Conservation (phyloP, 441 rosid genomes). For the Brassica hybrid region DNA sequence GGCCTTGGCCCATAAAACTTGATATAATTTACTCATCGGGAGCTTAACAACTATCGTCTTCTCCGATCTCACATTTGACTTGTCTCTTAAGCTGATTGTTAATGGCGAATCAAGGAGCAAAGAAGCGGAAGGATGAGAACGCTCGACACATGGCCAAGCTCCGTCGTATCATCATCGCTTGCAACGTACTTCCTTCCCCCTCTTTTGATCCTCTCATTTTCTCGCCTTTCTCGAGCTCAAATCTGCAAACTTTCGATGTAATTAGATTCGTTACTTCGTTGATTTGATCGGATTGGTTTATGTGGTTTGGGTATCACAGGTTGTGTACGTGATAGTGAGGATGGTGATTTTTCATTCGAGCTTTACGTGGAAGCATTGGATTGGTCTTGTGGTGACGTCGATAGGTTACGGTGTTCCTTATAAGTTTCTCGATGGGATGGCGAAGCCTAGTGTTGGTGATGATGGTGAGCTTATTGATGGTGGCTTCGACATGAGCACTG, state of each 20-base stretch:
- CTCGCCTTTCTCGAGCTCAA: too few species aligned
- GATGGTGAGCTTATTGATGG: conserved; percentile 91
- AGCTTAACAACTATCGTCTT: background rate
- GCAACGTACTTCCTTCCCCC: conserved; percentile 57
- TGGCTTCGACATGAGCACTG: conserved; percentile 84
- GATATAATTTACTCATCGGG: background rate
- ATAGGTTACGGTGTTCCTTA: conserved; percentile 73
- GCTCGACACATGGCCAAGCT: conserved; percentile 74
- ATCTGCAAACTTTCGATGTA: background rate
- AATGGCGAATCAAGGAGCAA: conserved; percentile 69
- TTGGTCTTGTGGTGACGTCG: conserved; percentile 69
- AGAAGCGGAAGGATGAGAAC: conserved; percentile 90
- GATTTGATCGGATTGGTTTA: background rate
- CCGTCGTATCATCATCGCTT: conserved; percentile 66
- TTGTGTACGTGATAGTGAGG: conserved; percentile 69
- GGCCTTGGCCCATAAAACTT: background rate
- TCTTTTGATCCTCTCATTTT: too few species aligned
- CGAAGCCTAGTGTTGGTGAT: conserved; percentile 65
- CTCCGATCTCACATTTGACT: background rate
- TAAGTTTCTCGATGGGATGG: conserved; percentile 78
- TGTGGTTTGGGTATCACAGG: conserved; percentile 44
- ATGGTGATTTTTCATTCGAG: conserved; percentile 64
- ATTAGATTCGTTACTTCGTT: too few species aligned
- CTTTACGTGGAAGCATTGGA: conserved; percentile 84
- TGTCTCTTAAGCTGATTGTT: background rate